Evolutionary conservation across 2,329 filamentous ascomycete genomes (phyloP).

Genomic region (Penicillium brevicompactum): DNA sequence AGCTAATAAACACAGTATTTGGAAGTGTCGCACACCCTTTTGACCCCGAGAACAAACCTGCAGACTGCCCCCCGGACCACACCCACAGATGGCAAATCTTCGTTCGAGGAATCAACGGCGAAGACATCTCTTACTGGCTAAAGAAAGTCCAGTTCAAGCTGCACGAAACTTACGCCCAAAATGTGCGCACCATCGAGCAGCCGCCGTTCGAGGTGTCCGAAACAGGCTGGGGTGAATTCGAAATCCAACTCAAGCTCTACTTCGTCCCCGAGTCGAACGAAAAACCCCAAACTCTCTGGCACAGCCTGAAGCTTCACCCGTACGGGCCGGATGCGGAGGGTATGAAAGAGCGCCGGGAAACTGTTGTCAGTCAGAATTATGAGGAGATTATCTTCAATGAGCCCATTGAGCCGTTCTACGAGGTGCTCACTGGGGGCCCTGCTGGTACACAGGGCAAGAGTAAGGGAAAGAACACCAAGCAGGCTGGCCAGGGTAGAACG

Average conservation of each 20-base stretch:
- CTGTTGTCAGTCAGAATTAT: slow-evolving; percentile 78
- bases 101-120: slow-evolving; percentile 84
- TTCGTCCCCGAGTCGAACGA: slow-evolving; percentile 85
- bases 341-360: slow-evolving; percentile 64
- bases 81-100: slow-evolving; percentile 97
- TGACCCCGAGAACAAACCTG: slow-evolving; percentile 74
- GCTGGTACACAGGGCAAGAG: slow-evolving; percentile 48
- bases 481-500: slow-evolving; percentile 59
- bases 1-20: slow-evolving; percentile 58
- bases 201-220: slow-evolving; percentile 83
- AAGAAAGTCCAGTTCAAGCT: slow-evolving; percentile 98
- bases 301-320: slow-evolving; percentile 86
- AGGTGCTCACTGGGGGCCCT: slow-evolving; percentile 75
- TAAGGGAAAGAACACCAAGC: slow-evolving; percentile 58
- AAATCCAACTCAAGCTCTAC: slow-evolving; percentile 92
- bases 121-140: slow-evolving; percentile 92
- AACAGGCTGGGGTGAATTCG: slow-evolving; percentile 98
- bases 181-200: slow-evolving; percentile 79
- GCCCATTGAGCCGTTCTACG: slow-evolving; percentile 89
- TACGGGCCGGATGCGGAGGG: slow-evolving; percentile 79
- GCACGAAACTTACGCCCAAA: slow-evolving; percentile 94
- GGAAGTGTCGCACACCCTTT: slow-evolving; percentile 79
- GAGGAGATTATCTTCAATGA: slow-evolving; percentile 98
- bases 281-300: slow-evolving; percentile 94
- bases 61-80: slow-evolving; percentile 80